Percentiles rank a stretch among this genome's conserved stretches.
These are phyloP conservation scores for Clarireedia sp. DNA, from an alignment of 2,329 filamentous ascomycete genomes.

Conservation along the genomic window DNA sequence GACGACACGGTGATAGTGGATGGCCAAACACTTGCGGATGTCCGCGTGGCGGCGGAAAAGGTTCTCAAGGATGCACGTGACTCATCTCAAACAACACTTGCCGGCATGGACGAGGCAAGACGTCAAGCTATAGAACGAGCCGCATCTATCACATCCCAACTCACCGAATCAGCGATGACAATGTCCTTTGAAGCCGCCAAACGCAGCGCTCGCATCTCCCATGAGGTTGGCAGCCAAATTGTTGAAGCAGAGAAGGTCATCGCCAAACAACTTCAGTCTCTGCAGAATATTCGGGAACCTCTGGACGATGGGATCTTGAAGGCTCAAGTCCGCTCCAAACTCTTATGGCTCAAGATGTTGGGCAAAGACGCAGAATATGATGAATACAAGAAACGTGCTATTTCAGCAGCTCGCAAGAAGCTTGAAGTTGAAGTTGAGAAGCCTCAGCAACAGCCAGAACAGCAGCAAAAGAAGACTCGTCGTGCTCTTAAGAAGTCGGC, in stretches of 20 bases:
- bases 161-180: conserved; percentile 20
- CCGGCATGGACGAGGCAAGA: conserved; percentile 18
- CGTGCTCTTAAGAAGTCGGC: neutral
- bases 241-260: conserved; percentile 31
- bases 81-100: conserved; percentile 16
- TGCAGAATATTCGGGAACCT: conserved; percentile 34
- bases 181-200: conserved; percentile 25
- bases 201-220: conserved; percentile 23
- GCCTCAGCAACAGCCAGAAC: neutral
- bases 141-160: conserved; percentile 11
- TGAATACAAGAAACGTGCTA: conserved; percentile 42
- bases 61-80: conserved; percentile 18
- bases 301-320: conserved; percentile 40
- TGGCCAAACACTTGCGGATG: conserved; percentile 13
- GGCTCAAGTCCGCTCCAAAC: conserved; percentile 48
- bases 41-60: conserved; percentile 16
- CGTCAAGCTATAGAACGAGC: conserved; percentile 20
- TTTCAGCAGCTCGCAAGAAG: conserved; percentile 18
- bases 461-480: neutral
- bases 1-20: conserved; percentile 15
- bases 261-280: conserved; percentile 27
- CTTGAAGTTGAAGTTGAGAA: neutral
- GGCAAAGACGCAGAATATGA: conserved; percentile 40
- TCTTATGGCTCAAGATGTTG: conserved; percentile 48
- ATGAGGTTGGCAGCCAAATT: conserved; percentile 22